Evolutionary conservation across 768 basidiomycete species (phyloP).

Genomic region (Phaffia australis): DNA sequence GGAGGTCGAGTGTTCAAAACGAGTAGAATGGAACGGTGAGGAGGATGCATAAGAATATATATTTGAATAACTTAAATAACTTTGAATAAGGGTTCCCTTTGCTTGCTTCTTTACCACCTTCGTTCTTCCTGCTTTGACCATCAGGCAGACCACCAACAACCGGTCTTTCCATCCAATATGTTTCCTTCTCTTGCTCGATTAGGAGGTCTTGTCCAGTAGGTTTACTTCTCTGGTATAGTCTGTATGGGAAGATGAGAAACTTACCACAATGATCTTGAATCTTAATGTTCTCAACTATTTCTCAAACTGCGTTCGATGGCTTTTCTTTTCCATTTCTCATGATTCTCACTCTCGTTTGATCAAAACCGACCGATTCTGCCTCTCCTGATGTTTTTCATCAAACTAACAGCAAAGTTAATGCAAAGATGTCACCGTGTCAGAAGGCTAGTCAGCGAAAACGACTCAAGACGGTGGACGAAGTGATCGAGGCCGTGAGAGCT

Average conservation of each 20-base stretch:
- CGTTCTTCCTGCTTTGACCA: neutral
- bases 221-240: neutral
- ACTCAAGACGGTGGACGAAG: slow-evolving; percentile 83
- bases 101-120: neutral
- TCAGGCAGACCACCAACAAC: neutral
- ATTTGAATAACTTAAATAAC: neutral
- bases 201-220: slow-evolving; percentile 14
- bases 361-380: neutral
- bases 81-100: neutral
- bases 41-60: neutral
- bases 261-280: neutral
- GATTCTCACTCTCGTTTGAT: neutral
- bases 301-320: neutral
- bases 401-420: slow-evolving; percentile 44
- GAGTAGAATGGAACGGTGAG: neutral
- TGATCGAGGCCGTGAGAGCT: slow-evolving; percentile 73
- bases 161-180: slow-evolving; percentile 3
- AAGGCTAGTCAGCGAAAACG: slow-evolving; percentile 84
- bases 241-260: no score
- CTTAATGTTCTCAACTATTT: neutral
- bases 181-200: slow-evolving; percentile 12
- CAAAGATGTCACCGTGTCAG: slow-evolving; percentile 78
- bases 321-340: neutral
- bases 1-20: neutral
- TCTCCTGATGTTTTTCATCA: neutral